Evolutionary conservation across 2,329 filamentous ascomycete species (phyloP).

Genomic region (Aureobasidium sp.): DNA sequence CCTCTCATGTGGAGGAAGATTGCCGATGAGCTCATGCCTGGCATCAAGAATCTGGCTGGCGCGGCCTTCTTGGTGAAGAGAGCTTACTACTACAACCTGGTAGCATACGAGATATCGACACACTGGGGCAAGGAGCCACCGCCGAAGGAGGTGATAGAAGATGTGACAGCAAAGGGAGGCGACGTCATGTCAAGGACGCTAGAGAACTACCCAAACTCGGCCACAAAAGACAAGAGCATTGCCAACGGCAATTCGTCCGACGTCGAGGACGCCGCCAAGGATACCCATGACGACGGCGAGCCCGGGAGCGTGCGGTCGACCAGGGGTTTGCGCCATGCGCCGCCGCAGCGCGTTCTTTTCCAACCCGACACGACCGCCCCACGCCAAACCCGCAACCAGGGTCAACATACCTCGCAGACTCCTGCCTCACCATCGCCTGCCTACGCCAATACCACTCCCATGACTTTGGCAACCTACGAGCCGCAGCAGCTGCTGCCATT

Average conservation of each 20-base stretch:
- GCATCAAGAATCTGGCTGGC: slow-evolving; percentile 67
- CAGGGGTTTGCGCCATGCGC: slow-evolving; percentile 61
- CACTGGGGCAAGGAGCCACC: slow-evolving; percentile 74
- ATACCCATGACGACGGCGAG: slow-evolving; percentile 44
- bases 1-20: slow-evolving; percentile 81
- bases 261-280: slow-evolving; percentile 39
- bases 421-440: slow-evolving; percentile 35
- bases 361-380: slow-evolving; percentile 66
- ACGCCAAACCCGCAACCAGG: slow-evolving; percentile 47
- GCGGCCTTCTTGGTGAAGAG: slow-evolving; percentile 80
- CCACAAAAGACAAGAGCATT: slow-evolving; percentile 37
- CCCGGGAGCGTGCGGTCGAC: slow-evolving; percentile 32
- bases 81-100: slow-evolving; percentile 82
- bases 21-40: slow-evolving; percentile 66
- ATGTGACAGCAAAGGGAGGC: slow-evolving; percentile 70
- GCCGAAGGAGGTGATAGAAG: slow-evolving; percentile 79
- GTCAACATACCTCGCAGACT: slow-evolving; percentile 34
- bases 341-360: slow-evolving; percentile 74
- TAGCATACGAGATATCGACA: slow-evolving; percentile 76
- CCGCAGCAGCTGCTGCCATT: slow-evolving; percentile 55
- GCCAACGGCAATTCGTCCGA: slow-evolving; percentile 49
- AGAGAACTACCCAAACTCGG: slow-evolving; percentile 59
- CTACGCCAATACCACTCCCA: slow-evolving; percentile 34
- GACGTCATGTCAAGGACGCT: slow-evolving; percentile 68
- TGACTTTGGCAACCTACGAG: slow-evolving; percentile 60